Evolutionary conservation across 1,284 basidiomycete species (phyloP).

Genomic region (Ceratobasidium sp.): DNA sequence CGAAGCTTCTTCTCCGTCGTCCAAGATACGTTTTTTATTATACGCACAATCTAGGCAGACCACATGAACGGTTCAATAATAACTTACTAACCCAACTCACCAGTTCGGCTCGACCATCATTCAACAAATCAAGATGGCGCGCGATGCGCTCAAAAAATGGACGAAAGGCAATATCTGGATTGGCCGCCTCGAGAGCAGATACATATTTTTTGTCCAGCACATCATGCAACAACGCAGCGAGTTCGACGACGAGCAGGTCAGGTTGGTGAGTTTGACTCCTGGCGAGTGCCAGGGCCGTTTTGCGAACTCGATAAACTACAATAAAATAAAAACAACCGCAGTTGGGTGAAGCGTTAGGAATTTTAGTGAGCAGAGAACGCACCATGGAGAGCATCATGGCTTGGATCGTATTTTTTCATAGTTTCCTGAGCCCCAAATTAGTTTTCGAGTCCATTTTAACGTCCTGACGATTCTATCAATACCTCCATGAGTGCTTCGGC

Average conservation of each 20-base stretch:
- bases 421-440: slow-evolving; percentile 56
- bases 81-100: slow-evolving; percentile 10
- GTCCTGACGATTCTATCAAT: not conserved
- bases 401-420: slow-evolving; percentile 88
- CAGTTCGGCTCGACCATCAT: slow-evolving; percentile 67
- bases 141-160: slow-evolving; percentile 66
- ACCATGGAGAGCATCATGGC: slow-evolving; percentile 92
- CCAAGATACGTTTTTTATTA: slow-evolving; percentile 89
- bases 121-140: slow-evolving; percentile 62
- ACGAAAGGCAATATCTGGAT: slow-evolving; percentile 72
- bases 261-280: slow-evolving; percentile 55
- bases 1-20: slow-evolving; percentile 81
- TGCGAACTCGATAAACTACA: slow-evolving; percentile 82
- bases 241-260: slow-evolving; percentile 80
- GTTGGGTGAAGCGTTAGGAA: slow-evolving; percentile 2
- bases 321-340: slow-evolving; percentile 19
- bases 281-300: slow-evolving; percentile 77
- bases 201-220: slow-evolving; percentile 88
- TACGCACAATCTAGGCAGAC: slow-evolving; percentile 59
- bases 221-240: slow-evolving; percentile 90
- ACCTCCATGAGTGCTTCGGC: slow-evolving; percentile 76
- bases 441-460: not conserved
- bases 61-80: not conserved
- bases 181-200: slow-evolving; percentile 64
- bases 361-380: slow-evolving; percentile 50